Conservation (phyloP, 768 basidiomycete species). For the Boletus fagicola region DNA sequence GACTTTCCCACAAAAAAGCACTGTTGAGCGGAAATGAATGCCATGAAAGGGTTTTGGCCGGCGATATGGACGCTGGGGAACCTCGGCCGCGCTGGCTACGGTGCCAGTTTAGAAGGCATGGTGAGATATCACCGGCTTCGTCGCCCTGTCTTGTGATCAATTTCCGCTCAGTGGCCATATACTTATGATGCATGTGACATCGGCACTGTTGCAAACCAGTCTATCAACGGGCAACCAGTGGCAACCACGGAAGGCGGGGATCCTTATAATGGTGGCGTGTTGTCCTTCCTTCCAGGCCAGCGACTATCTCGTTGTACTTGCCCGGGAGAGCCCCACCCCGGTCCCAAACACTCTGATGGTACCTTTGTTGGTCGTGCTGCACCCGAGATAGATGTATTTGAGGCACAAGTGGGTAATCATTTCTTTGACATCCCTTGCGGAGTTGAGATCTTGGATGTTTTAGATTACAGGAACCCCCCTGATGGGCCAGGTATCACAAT, state of each 20-base stretch:
- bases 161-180: conserved; percentile 55
- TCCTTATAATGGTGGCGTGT: conserved; percentile 35
- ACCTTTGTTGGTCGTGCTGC: conserved; percentile 78
- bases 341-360: conserved; percentile 71
- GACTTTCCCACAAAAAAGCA: neutral
- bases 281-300: conserved; percentile 82
- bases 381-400: conserved; percentile 90
- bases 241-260: conserved; percentile 65
- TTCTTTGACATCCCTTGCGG: conserved; percentile 12
- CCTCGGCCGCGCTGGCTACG: conserved; percentile 64
- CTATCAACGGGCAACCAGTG: conserved; percentile 62
- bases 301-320: conserved; percentile 87
- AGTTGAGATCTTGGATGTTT: conserved; percentile 21
- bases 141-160: neutral
- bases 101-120: conserved; percentile 58
- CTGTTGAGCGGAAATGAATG: conserved; percentile 5
- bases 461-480: conserved; percentile 49
- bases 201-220: conserved; percentile 82
- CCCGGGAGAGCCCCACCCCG: conserved; percentile 76
- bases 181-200: conserved; percentile 76
- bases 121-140: conserved; percentile 24
- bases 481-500: conserved; percentile 71
- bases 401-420: conserved; percentile 54
- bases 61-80: conserved; percentile 62
- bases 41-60: conserved; percentile 44